These are phyloP conservation scores for Solanum bulbocastanum DNA, from an alignment of 257 asterid species.

Conservation along the genomic window DNA sequence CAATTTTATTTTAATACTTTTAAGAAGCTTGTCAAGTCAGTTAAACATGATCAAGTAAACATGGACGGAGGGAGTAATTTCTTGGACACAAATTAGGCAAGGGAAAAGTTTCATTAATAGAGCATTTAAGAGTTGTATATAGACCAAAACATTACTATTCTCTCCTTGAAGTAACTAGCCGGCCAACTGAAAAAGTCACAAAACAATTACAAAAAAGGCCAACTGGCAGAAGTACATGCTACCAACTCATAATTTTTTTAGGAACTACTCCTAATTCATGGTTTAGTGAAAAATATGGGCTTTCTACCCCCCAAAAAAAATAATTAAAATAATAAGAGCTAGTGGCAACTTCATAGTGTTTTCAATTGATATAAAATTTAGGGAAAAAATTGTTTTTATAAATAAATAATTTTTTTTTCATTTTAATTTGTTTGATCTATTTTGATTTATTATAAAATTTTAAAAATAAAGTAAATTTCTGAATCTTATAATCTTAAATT, in stretches of 20 bases:
- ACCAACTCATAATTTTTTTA: neutral
- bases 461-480: no score
- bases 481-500: no score
- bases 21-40: neutral
- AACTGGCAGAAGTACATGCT: neutral
- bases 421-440: no score
- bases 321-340: neutral
- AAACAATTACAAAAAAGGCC: neutral
- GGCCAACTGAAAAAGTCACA: neutral
- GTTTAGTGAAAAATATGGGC: neutral
- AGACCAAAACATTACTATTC: neutral
- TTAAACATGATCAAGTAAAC: neutral
- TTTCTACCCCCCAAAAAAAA: no score
- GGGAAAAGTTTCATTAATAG: neutral
- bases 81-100: neutral
- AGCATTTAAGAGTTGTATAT: neutral
- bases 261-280: neutral
- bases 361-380: no score
- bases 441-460: no score
- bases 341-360: neutral
- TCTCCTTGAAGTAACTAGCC: neutral
- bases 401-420: no score
- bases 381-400: neutral
- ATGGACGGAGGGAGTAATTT: neutral
- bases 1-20: neutral